phyloP scores from a whole-genome alignment of 192 early-diverging fungal species.

The Dissophora globulifera region DNA sequence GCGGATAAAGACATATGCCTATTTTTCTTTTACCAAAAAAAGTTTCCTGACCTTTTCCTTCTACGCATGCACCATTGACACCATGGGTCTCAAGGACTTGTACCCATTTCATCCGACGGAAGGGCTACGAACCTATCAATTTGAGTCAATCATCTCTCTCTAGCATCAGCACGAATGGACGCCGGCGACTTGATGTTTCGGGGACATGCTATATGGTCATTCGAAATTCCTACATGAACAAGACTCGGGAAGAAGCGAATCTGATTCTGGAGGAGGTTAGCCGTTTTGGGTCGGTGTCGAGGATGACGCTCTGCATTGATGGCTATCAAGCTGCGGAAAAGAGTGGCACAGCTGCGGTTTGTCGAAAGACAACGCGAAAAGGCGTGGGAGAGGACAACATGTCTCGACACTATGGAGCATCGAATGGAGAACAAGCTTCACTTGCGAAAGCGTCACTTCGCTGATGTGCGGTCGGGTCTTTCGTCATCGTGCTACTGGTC shows the following conservation, averaged over 20 bases:
- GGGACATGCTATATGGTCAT: neutral
- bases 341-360: neutral
- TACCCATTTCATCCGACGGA: conserved; percentile 1
- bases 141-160: neutral
- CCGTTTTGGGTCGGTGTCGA: neutral
- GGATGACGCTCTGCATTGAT: conserved; percentile 1
- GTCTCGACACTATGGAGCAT: neutral
- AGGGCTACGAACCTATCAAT: neutral
- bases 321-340: neutral
- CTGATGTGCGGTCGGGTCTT: neutral
- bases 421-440: neutral
- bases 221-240: neutral
- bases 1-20: neutral
- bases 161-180: neutral
- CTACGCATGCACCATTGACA: too few relatives aligned
- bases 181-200: neutral
- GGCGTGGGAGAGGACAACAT: too few relatives aligned
- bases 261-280: conserved; percentile 1
- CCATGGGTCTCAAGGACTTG: neutral
- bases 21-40: too few relatives aligned
- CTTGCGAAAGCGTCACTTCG: neutral
- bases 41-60: too few relatives aligned
- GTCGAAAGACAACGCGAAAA: neutral
- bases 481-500: neutral
- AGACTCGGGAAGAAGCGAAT: neutral